Base-by-base conservation (phyloP, 208 protist species). In the Crithidia bombi region DNA sequence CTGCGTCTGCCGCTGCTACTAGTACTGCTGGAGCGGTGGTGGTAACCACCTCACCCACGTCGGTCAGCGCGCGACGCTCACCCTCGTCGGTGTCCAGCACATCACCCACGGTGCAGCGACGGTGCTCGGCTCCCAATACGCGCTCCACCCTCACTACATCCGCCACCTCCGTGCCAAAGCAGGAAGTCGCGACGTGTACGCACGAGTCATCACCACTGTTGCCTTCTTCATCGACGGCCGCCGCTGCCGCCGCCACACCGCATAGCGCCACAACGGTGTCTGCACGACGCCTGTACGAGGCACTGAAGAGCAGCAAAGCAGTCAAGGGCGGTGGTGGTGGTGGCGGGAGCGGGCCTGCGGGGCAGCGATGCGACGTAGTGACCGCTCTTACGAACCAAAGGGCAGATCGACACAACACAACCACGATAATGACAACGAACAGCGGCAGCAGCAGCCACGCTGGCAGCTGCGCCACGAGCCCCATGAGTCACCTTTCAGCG, bases 221-320 rank as follows among this genome's bases (percentile, higher is more conserved):
- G 36, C 36, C 11, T 55, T 23, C 6, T 4, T 28, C 46, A 49
- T 10, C 14, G 47, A 19, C 6, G 6, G 3, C 47, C 32, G 25
- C 17, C 14, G 19, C 6, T 33, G 43, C 52, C 32, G 25, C 17
- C 14, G 19, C 6, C 52, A 58, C 52, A 3, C n/a, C 52, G 19
- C 52, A 58, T n/a, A 23, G 1, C 55, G 55, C 59, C 12, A 51
- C 23, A 1, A 65, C 32, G 5, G 44, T 47, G 19, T 65, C 59
- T 3, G 25, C 59, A 1, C 59, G 59, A n/a, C 59, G 59, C 1
- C 44, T 65, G 3, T 54, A 65, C 43, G 44, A 51, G 11, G 59
- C 59, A 14, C 32, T 65, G 32, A 17, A 41, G n/a, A 28, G n/a
- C 44, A 65, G 59, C 32, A 65, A 38, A n/a, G 7, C 5, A 23